Conservation (phyloP, 768 basidiomycete species). For the Lentinula aciculospora region DNA sequence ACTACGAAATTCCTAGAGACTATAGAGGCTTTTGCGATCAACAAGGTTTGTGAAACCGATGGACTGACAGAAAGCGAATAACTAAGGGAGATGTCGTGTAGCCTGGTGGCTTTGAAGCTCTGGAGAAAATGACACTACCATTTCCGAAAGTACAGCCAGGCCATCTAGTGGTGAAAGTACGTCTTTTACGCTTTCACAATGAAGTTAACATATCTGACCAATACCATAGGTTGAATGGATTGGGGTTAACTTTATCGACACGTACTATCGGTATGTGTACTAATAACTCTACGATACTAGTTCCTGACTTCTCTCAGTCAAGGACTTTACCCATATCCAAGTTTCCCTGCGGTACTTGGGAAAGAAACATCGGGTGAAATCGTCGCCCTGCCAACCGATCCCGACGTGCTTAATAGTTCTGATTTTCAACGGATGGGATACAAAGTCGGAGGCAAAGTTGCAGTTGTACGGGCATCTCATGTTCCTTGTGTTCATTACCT, state of each 20-base stretch:
- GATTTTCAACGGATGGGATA: conserved; percentile 62
- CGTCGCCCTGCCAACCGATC: conserved; percentile 66
- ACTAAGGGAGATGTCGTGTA: conserved; percentile 20
- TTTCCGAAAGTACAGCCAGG: conserved; percentile 58
- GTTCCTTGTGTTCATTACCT: background rate
- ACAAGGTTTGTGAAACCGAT: background rate
- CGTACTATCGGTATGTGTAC: conserved; percentile 57
- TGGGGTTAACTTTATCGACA: conserved; percentile 11
- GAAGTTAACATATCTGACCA: background rate
- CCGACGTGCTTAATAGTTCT: conserved; percentile 49
- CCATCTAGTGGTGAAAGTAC: conserved; percentile 51
- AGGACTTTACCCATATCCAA: conserved; percentile 56
- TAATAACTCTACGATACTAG: background rate
- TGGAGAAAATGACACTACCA: conserved; percentile 61
- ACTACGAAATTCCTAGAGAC: background rate
- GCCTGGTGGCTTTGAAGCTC: conserved; percentile 73
- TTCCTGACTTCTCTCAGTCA: conserved; percentile 27
- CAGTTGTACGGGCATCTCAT: conserved; percentile 40
- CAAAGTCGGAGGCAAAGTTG: conserved; percentile 65
- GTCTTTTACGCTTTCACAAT: background rate
- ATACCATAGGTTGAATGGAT: conserved; percentile 55
- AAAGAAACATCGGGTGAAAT: conserved; percentile 77
- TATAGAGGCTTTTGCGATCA: conserved; percentile 7
- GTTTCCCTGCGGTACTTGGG: conserved; percentile 69
- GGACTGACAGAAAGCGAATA: background rate